Conservation (phyloP, 305 asterid species). For the Petunia hybrid region DNA sequence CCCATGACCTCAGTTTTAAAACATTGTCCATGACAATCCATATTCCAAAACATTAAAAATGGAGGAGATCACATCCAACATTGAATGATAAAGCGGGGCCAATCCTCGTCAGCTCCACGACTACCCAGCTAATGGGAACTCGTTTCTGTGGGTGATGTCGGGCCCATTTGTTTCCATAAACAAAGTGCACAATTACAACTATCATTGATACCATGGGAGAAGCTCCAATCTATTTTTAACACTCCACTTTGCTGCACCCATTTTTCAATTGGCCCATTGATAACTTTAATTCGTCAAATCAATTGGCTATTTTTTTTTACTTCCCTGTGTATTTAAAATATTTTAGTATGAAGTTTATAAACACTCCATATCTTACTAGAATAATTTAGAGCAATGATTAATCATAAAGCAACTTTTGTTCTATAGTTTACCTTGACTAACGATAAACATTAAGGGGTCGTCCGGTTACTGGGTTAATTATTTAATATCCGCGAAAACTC, state of each 20-base stretch:
- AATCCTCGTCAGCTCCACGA: slow-evolving; percentile 40
- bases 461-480: too few species aligned
- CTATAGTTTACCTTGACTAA: too few species aligned
- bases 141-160: slow-evolving; percentile 15
- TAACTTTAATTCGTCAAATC: too few species aligned
- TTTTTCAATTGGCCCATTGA: background rate
- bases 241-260: background rate
- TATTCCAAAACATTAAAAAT: background rate
- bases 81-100: background rate
- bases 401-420: too few species aligned
- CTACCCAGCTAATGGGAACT: background rate
- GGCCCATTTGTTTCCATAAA: background rate
- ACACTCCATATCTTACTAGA: too few species aligned
- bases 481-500: too few species aligned
- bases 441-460: background rate
- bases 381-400: too few species aligned
- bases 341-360: too few species aligned
- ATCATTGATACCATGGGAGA: background rate
- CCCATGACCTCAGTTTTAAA: background rate
- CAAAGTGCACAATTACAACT: background rate
- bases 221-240: background rate
- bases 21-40: background rate
- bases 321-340: too few species aligned
- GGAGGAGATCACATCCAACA: background rate
- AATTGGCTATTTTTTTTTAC: background rate